Conservation (phyloP, 176 grass and related monocot species). For the Carex littledalei region DNA sequence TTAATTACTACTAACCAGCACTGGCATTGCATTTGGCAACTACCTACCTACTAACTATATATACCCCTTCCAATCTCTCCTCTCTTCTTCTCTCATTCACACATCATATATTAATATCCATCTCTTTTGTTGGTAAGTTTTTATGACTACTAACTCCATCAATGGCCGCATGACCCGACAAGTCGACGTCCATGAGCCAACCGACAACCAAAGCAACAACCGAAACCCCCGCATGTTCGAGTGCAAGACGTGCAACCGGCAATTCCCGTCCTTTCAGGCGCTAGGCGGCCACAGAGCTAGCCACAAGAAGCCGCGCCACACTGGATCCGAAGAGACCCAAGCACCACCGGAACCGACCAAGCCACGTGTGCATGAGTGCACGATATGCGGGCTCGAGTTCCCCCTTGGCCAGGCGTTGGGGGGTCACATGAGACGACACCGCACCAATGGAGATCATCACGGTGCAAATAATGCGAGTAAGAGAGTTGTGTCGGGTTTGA, state of each 20-base stretch:
- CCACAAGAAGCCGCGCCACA: constrained; percentile 20
- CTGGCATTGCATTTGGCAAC: not conserved
- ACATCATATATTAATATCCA: too few species aligned
- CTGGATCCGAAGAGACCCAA: not conserved
- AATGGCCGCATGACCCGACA: not conserved
- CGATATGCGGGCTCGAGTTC: constrained; percentile 34
- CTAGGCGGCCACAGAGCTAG: constrained; percentile 30
- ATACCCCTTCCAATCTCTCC: not conserved
- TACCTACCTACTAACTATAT: not conserved
- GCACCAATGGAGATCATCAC: not conserved
- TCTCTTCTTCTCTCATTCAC: not conserved
- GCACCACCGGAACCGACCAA: not conserved
- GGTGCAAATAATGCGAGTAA: not conserved
- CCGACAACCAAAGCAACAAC: too few species aligned
- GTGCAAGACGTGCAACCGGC: constrained; percentile 37
- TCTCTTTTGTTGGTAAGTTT: too few species aligned
- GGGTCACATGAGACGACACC: constrained; percentile 32
- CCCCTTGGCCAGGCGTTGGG: constrained; percentile 25
- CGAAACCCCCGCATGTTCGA: constrained; percentile 19
- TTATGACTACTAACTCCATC: not conserved
- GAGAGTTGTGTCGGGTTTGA: not conserved
- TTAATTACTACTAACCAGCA: not conserved
- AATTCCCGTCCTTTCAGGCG: constrained; percentile 28
- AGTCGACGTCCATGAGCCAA: not conserved
- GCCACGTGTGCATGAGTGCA: constrained; percentile 31